These are phyloP conservation scores for Fusarium napiforme DNA, from an alignment of 2,329 filamentous ascomycete species.

Conservation along the genomic window DNA sequence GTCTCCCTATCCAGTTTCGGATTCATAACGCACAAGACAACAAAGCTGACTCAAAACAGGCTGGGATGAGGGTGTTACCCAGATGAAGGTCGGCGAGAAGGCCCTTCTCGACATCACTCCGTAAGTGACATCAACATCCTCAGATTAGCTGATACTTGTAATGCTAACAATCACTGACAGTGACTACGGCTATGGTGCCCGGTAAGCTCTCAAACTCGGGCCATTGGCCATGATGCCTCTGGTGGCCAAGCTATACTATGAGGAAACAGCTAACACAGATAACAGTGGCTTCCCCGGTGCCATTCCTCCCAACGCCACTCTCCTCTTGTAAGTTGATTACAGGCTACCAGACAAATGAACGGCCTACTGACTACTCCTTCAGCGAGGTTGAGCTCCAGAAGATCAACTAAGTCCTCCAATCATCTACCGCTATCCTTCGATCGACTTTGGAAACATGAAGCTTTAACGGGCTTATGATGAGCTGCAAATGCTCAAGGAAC, in stretches of 20 bases:
- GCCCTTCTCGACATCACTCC: constrained; percentile 82
- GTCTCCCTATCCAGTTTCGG: constrained; percentile 27
- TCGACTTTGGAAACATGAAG: constrained; percentile 10
- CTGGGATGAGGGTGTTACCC: constrained; percentile 85
- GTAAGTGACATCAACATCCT: constrained; percentile 21
- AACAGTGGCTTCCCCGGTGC: constrained; percentile 79
- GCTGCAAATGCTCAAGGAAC: background rate
- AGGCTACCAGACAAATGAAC: background rate
- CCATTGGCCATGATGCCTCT: background rate
- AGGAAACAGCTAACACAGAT: constrained; percentile 15
- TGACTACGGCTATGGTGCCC: constrained; percentile 72
- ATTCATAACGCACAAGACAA: background rate
- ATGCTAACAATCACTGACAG: constrained; percentile 51
- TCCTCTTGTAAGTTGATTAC: constrained; percentile 84
- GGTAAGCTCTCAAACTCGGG: constrained; percentile 55
- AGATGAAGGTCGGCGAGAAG: constrained; percentile 93
- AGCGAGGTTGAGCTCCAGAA: constrained; percentile 77
- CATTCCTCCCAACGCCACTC: constrained; percentile 78
- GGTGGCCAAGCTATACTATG: background rate
- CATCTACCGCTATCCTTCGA: constrained; percentile 3
- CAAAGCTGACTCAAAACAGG: constrained; percentile 57
- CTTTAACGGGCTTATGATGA: constrained; percentile 1
- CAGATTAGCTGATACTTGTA: background rate
- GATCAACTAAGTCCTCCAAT: constrained; percentile 58
- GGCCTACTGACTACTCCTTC: constrained; percentile 12